Base-by-base conservation (phyloP, 805 yeast genomes). In the Starmerella cellae region DNA sequence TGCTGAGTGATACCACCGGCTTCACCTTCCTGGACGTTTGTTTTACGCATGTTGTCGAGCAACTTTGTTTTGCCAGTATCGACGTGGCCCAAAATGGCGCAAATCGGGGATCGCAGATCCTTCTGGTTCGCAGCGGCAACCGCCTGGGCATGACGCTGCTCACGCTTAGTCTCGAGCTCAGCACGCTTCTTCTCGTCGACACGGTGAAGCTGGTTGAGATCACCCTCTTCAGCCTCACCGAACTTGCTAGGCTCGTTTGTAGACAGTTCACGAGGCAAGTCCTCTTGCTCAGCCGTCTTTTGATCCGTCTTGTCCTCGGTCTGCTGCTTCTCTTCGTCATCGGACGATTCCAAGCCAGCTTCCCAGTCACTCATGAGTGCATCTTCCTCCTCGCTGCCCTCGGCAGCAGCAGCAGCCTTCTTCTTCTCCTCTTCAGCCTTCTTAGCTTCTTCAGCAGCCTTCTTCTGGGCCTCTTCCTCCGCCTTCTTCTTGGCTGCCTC, bases 1-100 rank as follows among this genome's bases (percentile, higher is more conserved):
- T 91, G 99, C 73, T 91, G 99, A 51, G 99, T 91, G 63, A 91
- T 91, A 70, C 99, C 99, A 70, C 99, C 99, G 43, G 99, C 99
- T 69, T 91, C 99, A 60, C 98, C 99, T 63, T 96, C 99, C 70
- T 91, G 99, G 48, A 91, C 99, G 60, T 91, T 91, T 33, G 97
- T 91, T 69, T 88, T 96, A 69, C 99, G 88, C 55, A 91, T 79
- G 66, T 91, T 91, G 62, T 91, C 99, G 62, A 91, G 72, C 52
- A 91, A 74, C 63, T 91, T 91, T 53, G 99, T 91, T 67, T 91
- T 91, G 78, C 99, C 99, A 45, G 98, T 91, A 73, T 91, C 99
- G 65, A 91, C 99, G 70, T 91, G 99, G 61, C 99, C 99, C 64
- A 91, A 73, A 58, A 91, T 91, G 80, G 95, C 85, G 66, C 98